These are phyloP conservation scores for Colletotrichum noveboracense DNA, from an alignment of 2,329 filamentous ascomycete genomes.

Conservation along the genomic window DNA sequence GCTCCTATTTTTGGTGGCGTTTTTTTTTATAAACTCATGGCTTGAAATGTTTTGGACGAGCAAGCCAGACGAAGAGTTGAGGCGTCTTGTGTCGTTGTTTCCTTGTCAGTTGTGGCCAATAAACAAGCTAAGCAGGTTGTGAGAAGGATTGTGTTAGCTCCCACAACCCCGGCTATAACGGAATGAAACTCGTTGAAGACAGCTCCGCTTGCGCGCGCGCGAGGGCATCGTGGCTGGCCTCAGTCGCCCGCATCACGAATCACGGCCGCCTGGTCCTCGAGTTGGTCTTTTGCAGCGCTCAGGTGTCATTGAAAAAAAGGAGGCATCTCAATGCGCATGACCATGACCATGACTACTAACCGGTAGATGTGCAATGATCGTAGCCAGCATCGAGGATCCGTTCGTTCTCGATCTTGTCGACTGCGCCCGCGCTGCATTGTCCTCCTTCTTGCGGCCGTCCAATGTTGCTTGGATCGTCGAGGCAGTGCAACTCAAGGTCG, in stretches of 20 bases:
- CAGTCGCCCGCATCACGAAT: not conserved
- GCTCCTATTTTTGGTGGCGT: slow-evolving; percentile 9
- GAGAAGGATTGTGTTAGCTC: not conserved
- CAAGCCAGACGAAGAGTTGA: not conserved
- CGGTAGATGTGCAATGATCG: not conserved
- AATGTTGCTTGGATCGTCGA: slow-evolving; percentile 8
- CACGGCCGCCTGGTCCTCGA: not conserved
- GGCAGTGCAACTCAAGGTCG: slow-evolving; percentile 3
- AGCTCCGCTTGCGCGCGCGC: not conserved
- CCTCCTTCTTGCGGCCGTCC: not conserved
- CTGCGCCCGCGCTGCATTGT: slow-evolving; percentile 2
- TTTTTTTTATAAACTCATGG: not conserved
- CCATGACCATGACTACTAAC: not conserved
- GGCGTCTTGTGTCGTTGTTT: not conserved
- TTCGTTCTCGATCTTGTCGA: not conserved
- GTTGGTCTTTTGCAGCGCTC: not conserved
- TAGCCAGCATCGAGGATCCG: not conserved
- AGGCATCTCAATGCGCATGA: not conserved
- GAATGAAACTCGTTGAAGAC: not conserved
- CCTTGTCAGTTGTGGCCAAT: not conserved
- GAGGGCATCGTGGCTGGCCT: not conserved
- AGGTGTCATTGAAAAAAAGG: not conserved
- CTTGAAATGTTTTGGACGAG: not conserved
- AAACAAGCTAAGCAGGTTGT: not conserved
- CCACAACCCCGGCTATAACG: not conserved